Evolutionary conservation across 140 eudicot species (phyloP), one percentile per base, ranked within the genome.

Genomic region (Flaveria floridana): DNA sequence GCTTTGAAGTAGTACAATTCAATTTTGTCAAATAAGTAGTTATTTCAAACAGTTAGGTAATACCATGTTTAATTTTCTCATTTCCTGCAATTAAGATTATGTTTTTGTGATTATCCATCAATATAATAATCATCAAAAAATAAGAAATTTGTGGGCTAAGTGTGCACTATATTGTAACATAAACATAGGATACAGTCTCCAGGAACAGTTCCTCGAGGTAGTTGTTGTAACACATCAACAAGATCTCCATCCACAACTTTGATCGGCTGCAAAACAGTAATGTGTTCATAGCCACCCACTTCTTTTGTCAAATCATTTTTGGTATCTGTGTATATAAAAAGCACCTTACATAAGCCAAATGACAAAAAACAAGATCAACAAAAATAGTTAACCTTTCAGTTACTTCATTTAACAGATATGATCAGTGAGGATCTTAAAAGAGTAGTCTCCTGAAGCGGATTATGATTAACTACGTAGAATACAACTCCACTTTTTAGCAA

Each of bases 251-350:
- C 99, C 4, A 94, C 95, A 74, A 94, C 99, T 82, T 84, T 94
- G 25, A 94, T 78, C 41, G 85, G 83, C 74, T 86, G 88, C 85
- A 90, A 72, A 25, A 90, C 99, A 26, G 65, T 77, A 46, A 94
- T 86, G 63, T 94, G 87, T 76, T 90, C 91, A 78, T 94, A 94
- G 70, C 99, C 99, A 56, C 99, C 99, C 2, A 94, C 86, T 87
- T 94, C 99, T 6, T 39, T 79, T 4, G 91, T 90, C 79, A 94
- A 80, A 68, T 88, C 99, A 74, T 94, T 94, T 34, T 85, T 66
- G 77, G 99, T 94, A 70, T 87, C 99, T 94, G 89, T 69, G 73
- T 68, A 72, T 50, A 67, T 57, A 76, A 47, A n/a, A 19, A 71
- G 62, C 65, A 63, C 50, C 68, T 28, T 37, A 65, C 23, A 26